Conservation (phyloP, 306 rosid species). For the Erythrophleum fordii region DNA sequence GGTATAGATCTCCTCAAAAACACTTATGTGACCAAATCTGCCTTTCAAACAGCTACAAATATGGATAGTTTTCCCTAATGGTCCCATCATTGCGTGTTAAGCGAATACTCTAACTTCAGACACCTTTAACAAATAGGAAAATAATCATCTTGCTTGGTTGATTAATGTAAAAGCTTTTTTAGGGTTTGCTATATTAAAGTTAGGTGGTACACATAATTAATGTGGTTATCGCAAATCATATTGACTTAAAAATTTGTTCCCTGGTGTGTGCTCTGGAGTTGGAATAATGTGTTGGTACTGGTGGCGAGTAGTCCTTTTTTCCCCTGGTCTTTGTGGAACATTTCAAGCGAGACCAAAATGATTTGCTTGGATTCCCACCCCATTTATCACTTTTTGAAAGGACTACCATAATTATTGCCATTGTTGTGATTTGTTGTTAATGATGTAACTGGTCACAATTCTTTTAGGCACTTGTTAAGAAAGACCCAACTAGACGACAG, state of each 20-base stretch:
- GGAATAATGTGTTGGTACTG: not conserved
- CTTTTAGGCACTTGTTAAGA: slow-evolving; percentile 81
- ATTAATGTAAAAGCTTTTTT: not conserved
- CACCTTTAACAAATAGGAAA: not conserved
- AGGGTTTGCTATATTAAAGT: too few relatives aligned
- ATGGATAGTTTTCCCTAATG: not conserved
- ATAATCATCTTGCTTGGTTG: not conserved
- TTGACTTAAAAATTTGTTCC: not conserved
- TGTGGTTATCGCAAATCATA: not conserved
- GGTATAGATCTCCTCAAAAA: slow-evolving; percentile 45
- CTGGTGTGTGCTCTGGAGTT: slow-evolving; percentile 1
- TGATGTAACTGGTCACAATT: slow-evolving; percentile 28
- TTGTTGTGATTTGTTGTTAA: slow-evolving; percentile 25
- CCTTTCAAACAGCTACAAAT: not conserved
- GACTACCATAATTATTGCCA: slow-evolving; percentile 21
- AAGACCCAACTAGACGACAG: slow-evolving; percentile 87
- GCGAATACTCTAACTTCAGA: not conserved
- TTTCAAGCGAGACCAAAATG: slow-evolving; percentile 19
- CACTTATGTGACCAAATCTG: not conserved
- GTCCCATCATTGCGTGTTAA: not conserved
- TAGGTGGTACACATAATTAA: too few relatives aligned
- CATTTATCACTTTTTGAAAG: slow-evolving; percentile 28
- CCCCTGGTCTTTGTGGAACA: not conserved
- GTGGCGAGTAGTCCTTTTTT: slow-evolving; percentile 15
- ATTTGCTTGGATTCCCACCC: not conserved